These are phyloP conservation scores for Ochromonas danica DNA, from an alignment of 108 stramenopile genomes.

Conservation along the genomic window DNA sequence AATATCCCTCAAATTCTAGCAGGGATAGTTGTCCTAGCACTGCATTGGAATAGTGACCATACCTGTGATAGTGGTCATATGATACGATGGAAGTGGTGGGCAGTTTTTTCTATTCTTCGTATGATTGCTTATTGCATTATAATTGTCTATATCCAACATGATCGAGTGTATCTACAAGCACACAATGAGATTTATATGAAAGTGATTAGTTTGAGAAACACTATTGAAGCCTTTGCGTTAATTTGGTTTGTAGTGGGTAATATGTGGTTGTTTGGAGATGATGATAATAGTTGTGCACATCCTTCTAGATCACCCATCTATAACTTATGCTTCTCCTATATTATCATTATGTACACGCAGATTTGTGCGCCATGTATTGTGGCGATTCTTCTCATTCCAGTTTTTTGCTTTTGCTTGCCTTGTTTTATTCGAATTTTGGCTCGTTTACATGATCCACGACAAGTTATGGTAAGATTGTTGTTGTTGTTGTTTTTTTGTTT, in stretches of 20 bases:
- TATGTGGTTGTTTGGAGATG: constrained; percentile 51
- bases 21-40: not conserved
- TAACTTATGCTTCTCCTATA: constrained; percentile 52
- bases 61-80: constrained; percentile 37
- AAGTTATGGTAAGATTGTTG: too few species aligned
- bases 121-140: constrained; percentile 32
- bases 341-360: constrained; percentile 56
- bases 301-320: constrained; percentile 33
- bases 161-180: not conserved
- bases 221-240: constrained; percentile 48
- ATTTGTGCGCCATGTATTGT: constrained; percentile 60
- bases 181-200: not conserved
- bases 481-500: not conserved
- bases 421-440: constrained; percentile 59
- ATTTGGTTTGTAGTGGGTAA: constrained; percentile 60
- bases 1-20: constrained; percentile 29
- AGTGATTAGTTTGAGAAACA: constrained; percentile 11
- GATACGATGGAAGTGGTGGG: constrained; percentile 50
- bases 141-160: not conserved
- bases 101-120: constrained; percentile 42
- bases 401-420: constrained; percentile 61
- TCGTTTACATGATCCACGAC: constrained; percentile 39
- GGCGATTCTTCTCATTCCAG: constrained; percentile 54
- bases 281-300: constrained; percentile 27
- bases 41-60: constrained; percentile 26